A percentile compares a stretch with the other conserved stretches of the same genome.
These are phyloP conservation scores for Pseudotsuga menziesii DNA, from an alignment of 75 land plant species.

Conservation along the genomic window DNA sequence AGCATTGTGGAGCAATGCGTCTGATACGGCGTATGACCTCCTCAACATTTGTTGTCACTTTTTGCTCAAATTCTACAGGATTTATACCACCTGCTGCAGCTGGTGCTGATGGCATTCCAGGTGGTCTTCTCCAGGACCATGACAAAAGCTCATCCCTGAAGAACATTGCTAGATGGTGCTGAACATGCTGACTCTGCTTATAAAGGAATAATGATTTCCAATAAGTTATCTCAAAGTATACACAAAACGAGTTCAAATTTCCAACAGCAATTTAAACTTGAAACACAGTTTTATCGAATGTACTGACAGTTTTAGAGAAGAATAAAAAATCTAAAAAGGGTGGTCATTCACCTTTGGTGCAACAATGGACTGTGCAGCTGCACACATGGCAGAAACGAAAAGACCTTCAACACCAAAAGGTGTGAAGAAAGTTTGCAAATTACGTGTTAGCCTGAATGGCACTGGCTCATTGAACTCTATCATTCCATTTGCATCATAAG, in stretches of 20 bases:
- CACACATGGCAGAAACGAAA: constrained; percentile 98
- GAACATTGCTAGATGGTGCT: constrained; percentile 97
- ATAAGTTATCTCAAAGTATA: neutral
- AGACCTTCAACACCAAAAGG: constrained; percentile 98
- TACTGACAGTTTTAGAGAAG: neutral
- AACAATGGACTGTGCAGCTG: constrained; percentile 94
- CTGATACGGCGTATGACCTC: constrained; percentile 73
- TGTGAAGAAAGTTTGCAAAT: constrained; percentile 92
- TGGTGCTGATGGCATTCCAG: constrained; percentile 73
- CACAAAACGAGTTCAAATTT: neutral
- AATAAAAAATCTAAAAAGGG: neutral
- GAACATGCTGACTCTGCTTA: constrained; percentile 86
- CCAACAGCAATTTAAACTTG: neutral
- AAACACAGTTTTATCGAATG: constrained; percentile 4
- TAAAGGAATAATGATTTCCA: neutral
- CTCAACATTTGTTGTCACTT: constrained; percentile 89
- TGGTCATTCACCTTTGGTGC: constrained; percentile 68
- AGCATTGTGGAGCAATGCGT: constrained; percentile 80
- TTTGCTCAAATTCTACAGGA: constrained; percentile 79
- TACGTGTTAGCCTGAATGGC: constrained; percentile 93
- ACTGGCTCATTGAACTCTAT: constrained; percentile 97
- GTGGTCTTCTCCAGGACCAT: constrained; percentile 96
- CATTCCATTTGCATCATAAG: constrained; percentile 97
- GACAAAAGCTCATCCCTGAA: constrained; percentile 97
- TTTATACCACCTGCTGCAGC: constrained; percentile 59